A percentile compares a stretch with the other conserved stretches of the same genome.
Conservation (phyloP, 1,139 yeast species). For the Trichomonascaceae sp. region DNA sequence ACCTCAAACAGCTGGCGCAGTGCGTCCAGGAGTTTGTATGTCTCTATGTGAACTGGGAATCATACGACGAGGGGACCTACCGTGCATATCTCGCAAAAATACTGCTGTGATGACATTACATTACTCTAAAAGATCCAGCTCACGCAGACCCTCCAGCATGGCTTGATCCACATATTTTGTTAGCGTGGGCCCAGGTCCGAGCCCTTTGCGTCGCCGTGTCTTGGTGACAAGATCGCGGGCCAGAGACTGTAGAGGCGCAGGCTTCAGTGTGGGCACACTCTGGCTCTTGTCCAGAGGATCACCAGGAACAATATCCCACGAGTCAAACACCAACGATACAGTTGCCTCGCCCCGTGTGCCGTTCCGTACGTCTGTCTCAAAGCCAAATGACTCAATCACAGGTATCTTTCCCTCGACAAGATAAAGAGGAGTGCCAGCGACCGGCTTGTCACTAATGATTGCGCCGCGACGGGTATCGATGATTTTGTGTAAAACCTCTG, state of each 20-base stretch:
- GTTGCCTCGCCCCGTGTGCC: slow-evolving; percentile 70
- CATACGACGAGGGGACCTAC: slow-evolving; percentile 48
- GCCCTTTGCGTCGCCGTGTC: slow-evolving; percentile 77
- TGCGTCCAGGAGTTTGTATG: slow-evolving; percentile 72
- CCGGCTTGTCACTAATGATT: slow-evolving; percentile 37
- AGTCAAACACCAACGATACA: slow-evolving; percentile 50
- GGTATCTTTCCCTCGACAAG: slow-evolving; percentile 59
- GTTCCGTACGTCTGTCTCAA: slow-evolving; percentile 73
- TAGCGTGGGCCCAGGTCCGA: slow-evolving; percentile 57
- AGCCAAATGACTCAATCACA: slow-evolving; percentile 79
- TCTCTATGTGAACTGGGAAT: slow-evolving; percentile 73
- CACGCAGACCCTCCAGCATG: slow-evolving; percentile 40
- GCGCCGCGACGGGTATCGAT: slow-evolving; percentile 59
- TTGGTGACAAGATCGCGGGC: slow-evolving; percentile 86
- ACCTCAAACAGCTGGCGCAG: slow-evolving; percentile 62
- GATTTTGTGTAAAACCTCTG: slow-evolving; percentile 36
- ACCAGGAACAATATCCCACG: slow-evolving; percentile 80
- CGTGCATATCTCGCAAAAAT: slow-evolving; percentile 13
- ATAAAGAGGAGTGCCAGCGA: slow-evolving; percentile 65
- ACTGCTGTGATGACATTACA: slow-evolving; percentile 5
- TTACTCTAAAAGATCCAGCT: slow-evolving; percentile 29
- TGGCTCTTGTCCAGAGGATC: slow-evolving; percentile 68
- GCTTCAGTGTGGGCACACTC: slow-evolving; percentile 53
- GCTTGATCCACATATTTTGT: slow-evolving; percentile 57
- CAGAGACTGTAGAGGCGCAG: slow-evolving; percentile 56